Conservation (phyloP, 1,139 yeast genomes). For the Geotrichum reessii region DNA sequence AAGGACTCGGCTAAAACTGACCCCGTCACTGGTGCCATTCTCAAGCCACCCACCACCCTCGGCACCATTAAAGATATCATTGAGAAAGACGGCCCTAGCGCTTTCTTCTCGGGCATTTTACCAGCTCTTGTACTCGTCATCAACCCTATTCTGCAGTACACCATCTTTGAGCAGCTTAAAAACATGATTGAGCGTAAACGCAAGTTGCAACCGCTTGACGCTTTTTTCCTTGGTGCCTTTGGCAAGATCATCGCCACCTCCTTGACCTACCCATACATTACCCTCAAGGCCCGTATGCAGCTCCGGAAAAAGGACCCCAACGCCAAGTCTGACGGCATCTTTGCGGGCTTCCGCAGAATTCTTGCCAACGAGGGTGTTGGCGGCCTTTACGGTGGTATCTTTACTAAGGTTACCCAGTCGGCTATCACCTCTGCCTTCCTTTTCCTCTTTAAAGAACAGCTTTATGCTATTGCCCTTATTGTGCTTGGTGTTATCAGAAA, state of each 20-base stretch:
- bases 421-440: constrained; percentile 85
- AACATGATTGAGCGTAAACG: constrained; percentile 55
- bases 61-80: constrained; percentile 56
- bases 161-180: constrained; percentile 79
- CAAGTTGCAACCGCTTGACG: constrained; percentile 53
- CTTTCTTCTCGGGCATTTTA: constrained; percentile 70
- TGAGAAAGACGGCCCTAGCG: constrained; percentile 61
- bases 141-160: constrained; percentile 89
- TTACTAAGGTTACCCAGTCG: constrained; percentile 74
- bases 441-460: constrained; percentile 85
- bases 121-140: constrained; percentile 83
- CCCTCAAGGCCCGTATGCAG: constrained; percentile 85
- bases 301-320: constrained; percentile 44
- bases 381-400: constrained; percentile 77
- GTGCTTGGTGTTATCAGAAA: constrained; percentile 29
- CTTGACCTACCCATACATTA: constrained; percentile 39
- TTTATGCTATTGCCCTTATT: constrained; percentile 38
- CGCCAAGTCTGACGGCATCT: constrained; percentile 27
- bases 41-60: constrained; percentile 37
- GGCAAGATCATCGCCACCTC: constrained; percentile 69
- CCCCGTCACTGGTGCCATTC: constrained; percentile 33
- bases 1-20: constrained; percentile 38
- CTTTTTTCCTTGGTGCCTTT: constrained; percentile 80
- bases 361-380: constrained; percentile 62
- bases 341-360: constrained; percentile 43